phyloP scores from a whole-genome alignment of 768 basidiomycete genomes.

The Naematelia aurantialba region DNA sequence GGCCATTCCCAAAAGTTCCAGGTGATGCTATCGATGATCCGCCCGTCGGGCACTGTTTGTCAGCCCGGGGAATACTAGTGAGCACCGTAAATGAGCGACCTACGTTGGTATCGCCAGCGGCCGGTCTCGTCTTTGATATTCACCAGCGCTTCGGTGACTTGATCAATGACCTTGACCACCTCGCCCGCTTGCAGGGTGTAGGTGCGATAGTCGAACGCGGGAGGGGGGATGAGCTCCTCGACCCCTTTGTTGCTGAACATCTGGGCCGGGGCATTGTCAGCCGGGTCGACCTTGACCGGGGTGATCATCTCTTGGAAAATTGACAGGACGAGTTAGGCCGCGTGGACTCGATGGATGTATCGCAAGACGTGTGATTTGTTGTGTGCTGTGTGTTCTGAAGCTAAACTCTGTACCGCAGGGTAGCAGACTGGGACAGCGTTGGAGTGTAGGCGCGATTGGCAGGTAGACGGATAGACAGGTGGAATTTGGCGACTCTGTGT shows the following conservation, averaged over 20 bases:
- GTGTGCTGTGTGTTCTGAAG: too few relatives aligned
- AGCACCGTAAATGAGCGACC: background rate
- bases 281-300: background rate
- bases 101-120: slow-evolving; percentile 16
- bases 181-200: slow-evolving; percentile 19
- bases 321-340: too few relatives aligned
- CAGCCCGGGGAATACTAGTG: background rate
- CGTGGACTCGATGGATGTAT: too few relatives aligned
- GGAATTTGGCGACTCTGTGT: too few relatives aligned
- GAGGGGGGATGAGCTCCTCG: slow-evolving; percentile 10
- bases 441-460: too few relatives aligned
- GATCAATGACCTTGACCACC: slow-evolving; percentile 13
- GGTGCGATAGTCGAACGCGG: slow-evolving; percentile 19
- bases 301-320: background rate
- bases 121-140: slow-evolving; percentile 26
- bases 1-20: slow-evolving; percentile 35
- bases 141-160: slow-evolving; percentile 11
- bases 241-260: slow-evolving; percentile 8
- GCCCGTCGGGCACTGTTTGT: slow-evolving; percentile 7
- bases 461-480: too few relatives aligned
- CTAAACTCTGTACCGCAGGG: background rate
- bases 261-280: slow-evolving; percentile 1
- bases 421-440: too few relatives aligned
- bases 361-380: too few relatives aligned
- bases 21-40: slow-evolving; percentile 15